These are phyloP conservation scores for Pythium insidiosum DNA, from an alignment of 352 stramenopile genomes.

Conservation along the genomic window DNA sequence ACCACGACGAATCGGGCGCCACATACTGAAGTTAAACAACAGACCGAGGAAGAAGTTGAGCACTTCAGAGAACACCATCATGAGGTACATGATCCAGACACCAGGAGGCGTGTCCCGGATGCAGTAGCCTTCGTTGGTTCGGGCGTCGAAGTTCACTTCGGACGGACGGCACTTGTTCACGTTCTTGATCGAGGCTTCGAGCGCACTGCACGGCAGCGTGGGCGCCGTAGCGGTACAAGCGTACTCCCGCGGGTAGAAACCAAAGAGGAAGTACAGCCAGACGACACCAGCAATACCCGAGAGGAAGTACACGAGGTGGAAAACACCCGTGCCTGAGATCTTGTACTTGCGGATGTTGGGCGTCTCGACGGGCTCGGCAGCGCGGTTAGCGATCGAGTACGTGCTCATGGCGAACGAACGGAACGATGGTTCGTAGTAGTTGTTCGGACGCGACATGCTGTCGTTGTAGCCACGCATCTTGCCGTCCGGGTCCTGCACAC, in stretches of 20 bases:
- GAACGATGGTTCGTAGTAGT: conserved; percentile 87
- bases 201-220: conserved; percentile 49
- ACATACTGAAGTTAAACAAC: conserved; percentile 90
- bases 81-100: conserved; percentile 78
- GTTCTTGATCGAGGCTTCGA: conserved; percentile 41
- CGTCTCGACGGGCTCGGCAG: conserved; percentile 78
- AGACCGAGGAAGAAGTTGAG: conserved; percentile 84
- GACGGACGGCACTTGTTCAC: conserved; percentile 42
- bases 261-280: conserved; percentile 75
- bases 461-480: conserved; percentile 84
- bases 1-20: conserved; percentile 81
- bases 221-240: conserved; percentile 61
- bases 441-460: conserved; percentile 57
- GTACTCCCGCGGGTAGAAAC: conserved; percentile 81
- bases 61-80: conserved; percentile 85
- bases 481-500: conserved; percentile 74
- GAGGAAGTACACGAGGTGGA: conserved; percentile 85
- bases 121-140: conserved; percentile 66
- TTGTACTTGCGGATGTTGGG: conserved; percentile 90
- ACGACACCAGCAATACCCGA: conserved; percentile 50
- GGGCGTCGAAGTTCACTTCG: conserved; percentile 60
- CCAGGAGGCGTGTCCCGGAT: conserved; percentile 54
- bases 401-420: conserved; percentile 86
- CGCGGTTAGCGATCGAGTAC: conserved; percentile 85
- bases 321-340: conserved; percentile 79